These are phyloP conservation scores for Tardiomyces digboiensis DNA, from an alignment of 1,139 yeast species.

Conservation along the genomic window DNA sequence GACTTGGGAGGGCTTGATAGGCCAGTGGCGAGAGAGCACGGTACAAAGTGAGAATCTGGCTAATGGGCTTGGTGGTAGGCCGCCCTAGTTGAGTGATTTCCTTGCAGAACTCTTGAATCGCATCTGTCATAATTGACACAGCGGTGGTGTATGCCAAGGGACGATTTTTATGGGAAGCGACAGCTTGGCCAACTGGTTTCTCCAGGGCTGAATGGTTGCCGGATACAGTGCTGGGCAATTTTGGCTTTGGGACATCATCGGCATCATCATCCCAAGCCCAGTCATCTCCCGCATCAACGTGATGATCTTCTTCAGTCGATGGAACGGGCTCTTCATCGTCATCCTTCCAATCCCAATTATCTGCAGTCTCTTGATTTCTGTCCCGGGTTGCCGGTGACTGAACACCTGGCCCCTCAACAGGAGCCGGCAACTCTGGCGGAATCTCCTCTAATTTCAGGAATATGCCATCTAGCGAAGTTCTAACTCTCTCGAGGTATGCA, in stretches of 20 bases:
- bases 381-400: conserved; percentile 4
- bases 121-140: not conserved
- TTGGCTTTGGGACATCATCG: conserved; percentile 6
- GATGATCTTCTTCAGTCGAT: not conserved
- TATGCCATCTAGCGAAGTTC: conserved; percentile 1
- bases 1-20: conserved; percentile 11
- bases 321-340: conserved; percentile 9
- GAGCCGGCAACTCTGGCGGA: too few relatives aligned
- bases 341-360: conserved; percentile 25
- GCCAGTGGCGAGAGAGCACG: conserved; percentile 18
- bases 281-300: conserved; percentile 5
- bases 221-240: not conserved
- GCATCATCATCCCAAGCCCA: conserved; percentile 18
- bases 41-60: conserved; percentile 16
- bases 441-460: conserved; percentile 1
- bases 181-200: not conserved
- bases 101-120: not conserved
- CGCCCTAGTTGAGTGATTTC: not conserved
- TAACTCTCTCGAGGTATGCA: conserved; percentile 4
- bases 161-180: not conserved
- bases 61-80: not conserved
- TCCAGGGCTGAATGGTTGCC: not conserved
- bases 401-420: too few relatives aligned
- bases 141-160: conserved; percentile 5
- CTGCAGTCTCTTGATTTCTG: conserved; percentile 9